Conservation (phyloP, 176 grass and related monocot species). For the Raddia distichophylla region DNA sequence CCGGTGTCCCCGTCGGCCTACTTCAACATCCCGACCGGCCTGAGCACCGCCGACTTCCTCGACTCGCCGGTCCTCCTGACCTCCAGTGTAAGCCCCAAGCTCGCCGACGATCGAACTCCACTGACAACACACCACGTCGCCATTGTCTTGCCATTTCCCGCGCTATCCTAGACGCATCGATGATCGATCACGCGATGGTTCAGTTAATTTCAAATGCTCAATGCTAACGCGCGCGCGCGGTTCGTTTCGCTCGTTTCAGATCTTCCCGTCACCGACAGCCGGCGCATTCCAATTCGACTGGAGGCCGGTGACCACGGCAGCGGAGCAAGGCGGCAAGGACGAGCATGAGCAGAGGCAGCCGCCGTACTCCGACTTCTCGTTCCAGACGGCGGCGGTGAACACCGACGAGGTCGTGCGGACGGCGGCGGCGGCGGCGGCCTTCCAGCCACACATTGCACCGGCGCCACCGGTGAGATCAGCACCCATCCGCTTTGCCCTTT, state of each 20-base stretch:
- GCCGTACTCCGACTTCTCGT: conserved; percentile 76
- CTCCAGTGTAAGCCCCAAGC: conserved; percentile 76
- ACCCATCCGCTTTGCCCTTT: conserved; percentile 3
- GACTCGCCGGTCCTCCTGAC: conserved; percentile 69
- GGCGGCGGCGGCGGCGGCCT: conserved; percentile 39
- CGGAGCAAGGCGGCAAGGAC: conserved; percentile 53
- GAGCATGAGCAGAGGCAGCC: conserved; percentile 57
- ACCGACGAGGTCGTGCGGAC: conserved; percentile 26
- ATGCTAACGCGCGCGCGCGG: neutral
- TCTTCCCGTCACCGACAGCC: conserved; percentile 78
- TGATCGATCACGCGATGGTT: neutral
- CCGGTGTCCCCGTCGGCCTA: conserved; percentile 75
- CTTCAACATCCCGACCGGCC: conserved; percentile 66
- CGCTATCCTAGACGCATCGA: neutral
- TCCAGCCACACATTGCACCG: conserved; percentile 35
- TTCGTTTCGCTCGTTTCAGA: conserved; percentile 40
- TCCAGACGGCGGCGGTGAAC: conserved; percentile 60
- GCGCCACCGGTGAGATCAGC: conserved; percentile 52
- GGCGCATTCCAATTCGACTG: conserved; percentile 72
- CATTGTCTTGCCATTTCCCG: conserved; percentile 23
- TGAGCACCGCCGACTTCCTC: conserved; percentile 60
- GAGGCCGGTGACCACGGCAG: conserved; percentile 29
- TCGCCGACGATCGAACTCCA: neutral
- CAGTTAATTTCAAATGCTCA: neutral
- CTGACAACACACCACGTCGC: neutral